Evolutionary conservation across 805 yeast genomes (phyloP), one percentile per base, ranked within the genome.

Genomic region (Candida morakotiae): DNA sequence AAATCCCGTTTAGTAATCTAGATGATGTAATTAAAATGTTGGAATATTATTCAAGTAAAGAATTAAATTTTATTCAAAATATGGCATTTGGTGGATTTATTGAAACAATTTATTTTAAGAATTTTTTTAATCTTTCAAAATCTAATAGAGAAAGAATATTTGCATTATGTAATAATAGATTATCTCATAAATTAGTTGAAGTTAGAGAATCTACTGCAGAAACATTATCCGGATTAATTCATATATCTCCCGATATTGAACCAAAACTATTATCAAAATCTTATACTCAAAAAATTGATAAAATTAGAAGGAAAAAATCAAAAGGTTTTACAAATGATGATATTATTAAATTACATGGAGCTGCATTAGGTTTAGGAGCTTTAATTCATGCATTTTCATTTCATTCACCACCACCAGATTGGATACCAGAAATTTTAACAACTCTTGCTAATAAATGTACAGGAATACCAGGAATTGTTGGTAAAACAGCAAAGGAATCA

Each of bases 341-440:
- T 39, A 53, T 64, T 9, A 62, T 74, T 5, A 58, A 61, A 3
- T 61, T 87, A 3, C 98, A 91, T 55, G 95, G 94, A 2, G 87
- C 95, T 2, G 80, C 89, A 0, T 63, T 93, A 17, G 98, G 97
- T 0, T 63, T 91, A 2, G 95, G 97, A 7, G 86, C 97, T 0
- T 63, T 91, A 29, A 77, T 93, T 1, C 79, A 81, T 32, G 97
- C 98, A 0, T 93, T 84, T 60, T 91, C 98, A 2, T 93, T 88
- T 51, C 65, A 71, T 2, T 83, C 95, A 1, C 98, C 98, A 0
- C 89, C 95, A 2, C 98, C 98, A 1, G 37, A 47, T 19, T 93
- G 97, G 97, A 71, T 91, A 14, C 97, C 98, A 0, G 62, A 67
- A 7, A 75, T 85, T 11, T 66, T 91, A 44, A 71, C 83, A 1